Conservation (phyloP, 495 filamentous ascomycete species). For the Bacidia rubella region DNA sequence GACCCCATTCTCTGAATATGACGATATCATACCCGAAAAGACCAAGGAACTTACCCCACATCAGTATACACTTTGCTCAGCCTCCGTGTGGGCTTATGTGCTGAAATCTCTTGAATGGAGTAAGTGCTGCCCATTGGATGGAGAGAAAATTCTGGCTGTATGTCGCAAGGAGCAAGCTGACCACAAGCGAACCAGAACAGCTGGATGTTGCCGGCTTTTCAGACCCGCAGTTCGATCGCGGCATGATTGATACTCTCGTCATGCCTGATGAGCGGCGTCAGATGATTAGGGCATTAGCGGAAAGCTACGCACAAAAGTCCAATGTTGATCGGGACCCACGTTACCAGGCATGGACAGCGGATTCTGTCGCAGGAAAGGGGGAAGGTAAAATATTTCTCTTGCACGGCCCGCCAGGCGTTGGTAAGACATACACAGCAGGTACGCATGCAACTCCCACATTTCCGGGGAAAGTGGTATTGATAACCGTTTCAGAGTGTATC, state of each 20-base stretch:
- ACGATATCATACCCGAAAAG: not conserved
- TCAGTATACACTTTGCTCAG: constrained; percentile 4
- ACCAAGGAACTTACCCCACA: not conserved
- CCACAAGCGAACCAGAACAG: not conserved
- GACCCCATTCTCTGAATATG: constrained; percentile 1
- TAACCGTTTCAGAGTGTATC: constrained; percentile 12
- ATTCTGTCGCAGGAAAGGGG: constrained; percentile 20
- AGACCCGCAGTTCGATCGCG: not conserved
- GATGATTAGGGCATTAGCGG: constrained; percentile 3
- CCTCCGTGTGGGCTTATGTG: not conserved
- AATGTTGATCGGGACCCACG: not conserved
- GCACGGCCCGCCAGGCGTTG: constrained; percentile 21
- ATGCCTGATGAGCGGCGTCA: not conserved
- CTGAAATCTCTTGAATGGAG: constrained; percentile 7
- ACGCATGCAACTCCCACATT: not conserved
- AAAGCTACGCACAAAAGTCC: not conserved
- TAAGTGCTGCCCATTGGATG: not conserved
- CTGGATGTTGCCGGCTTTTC: constrained; percentile 1
- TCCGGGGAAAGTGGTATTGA: not conserved
- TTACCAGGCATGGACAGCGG: constrained; percentile 9
- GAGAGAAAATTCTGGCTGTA: not conserved
- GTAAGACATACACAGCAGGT: constrained; percentile 20
- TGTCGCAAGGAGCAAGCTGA: not conserved
- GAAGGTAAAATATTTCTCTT: constrained; percentile 21
- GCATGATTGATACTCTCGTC: constrained; percentile 8